Evolutionary conservation across 805 yeast genomes (phyloP), one percentile per base, ranked within the genome.

Genomic region (Saccharomycopsis schoenii): DNA sequence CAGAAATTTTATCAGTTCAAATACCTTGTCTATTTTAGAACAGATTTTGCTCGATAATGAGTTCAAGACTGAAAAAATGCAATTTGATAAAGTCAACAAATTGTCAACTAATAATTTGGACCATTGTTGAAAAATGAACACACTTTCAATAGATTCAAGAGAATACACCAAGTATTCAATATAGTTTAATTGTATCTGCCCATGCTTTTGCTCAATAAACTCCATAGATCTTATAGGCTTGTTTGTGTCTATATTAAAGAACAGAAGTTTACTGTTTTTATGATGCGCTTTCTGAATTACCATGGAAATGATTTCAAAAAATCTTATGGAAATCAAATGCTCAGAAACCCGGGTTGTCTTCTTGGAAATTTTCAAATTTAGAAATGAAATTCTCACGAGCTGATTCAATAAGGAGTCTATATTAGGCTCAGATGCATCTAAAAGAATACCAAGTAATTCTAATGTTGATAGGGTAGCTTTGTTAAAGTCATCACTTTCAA

Each of bases 351-450:
- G 21, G 2, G 39, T 15, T 6, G 34, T 17, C n/a, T 50, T 29
- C 21, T 55, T 58, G 19, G 12, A 17, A 21, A 10, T 6, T 50
- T 55, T 54, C 34, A 63, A 55, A 29, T 55, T 55, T 42, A 19
- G 11, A 58, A 47, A 61, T 2, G 77, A 71, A 59, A 73, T 63
- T 25, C 74, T 73, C 17, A 83, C 70, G 34, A 82, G 66, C 8
- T 70, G 64, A n/a, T 75, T 70, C 39, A 83, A 77, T 51, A 76
- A 76, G 0, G 71, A 71, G 8, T 74, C 74, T 60, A 85, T 84
- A 59, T 81, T 77, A 0, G 73, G 58, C 65, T 86, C 92, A 14
- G 79, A 74, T 0, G 89, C 91, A 65, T 81, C 82, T 1, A 84
- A 65, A 25, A 87, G 67, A 0, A 75, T 61, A 52, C 76, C 78